Percentiles rank a stretch among this genome's conserved stretches.
phyloP scores from a whole-genome alignment of 148 eudicot species.

The Fagopyrum tataricum region DNA sequence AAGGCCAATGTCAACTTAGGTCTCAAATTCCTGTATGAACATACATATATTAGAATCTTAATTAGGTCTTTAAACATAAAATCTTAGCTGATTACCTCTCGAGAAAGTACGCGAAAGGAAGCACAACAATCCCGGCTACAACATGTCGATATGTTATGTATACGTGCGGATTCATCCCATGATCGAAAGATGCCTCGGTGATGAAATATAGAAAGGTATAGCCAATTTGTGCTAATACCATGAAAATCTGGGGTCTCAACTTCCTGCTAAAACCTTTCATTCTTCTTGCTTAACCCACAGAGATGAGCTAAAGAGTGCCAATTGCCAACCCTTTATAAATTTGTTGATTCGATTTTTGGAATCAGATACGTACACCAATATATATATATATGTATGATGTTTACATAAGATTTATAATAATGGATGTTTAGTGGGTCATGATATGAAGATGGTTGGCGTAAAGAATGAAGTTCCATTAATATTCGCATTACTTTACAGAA shows the following conservation, averaged over 20 bases:
- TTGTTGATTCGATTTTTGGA: neutral
- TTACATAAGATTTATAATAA: neutral
- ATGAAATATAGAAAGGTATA: conserved; percentile 65
- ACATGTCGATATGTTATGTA: conserved; percentile 68
- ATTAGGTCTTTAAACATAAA: neutral
- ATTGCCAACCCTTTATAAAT: neutral
- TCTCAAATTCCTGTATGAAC: conserved; percentile 48
- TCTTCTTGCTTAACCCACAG: neutral
- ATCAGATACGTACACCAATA: neutral
- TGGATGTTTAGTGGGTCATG: neutral
- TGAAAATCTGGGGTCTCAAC: conserved; percentile 65
- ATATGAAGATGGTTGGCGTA: neutral
- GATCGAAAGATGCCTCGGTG: conserved; percentile 74
- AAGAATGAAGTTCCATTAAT: conserved; percentile 5
- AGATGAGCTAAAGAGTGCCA: too few relatives aligned
- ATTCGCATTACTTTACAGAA: too few relatives aligned
- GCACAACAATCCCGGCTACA: conserved; percentile 45
- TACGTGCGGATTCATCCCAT: conserved; percentile 83
- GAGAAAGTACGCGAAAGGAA: conserved; percentile 71
- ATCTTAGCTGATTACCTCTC: conserved; percentile 41
- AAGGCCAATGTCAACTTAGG: conserved; percentile 63
- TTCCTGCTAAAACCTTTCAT: conserved; percentile 21
- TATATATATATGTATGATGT: neutral
- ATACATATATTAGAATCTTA: neutral
- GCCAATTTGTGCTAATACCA: conserved; percentile 58